These are phyloP conservation scores for Amaranthus palmeri DNA, from an alignment of 148 eudicot species.

Conservation along the genomic window DNA sequence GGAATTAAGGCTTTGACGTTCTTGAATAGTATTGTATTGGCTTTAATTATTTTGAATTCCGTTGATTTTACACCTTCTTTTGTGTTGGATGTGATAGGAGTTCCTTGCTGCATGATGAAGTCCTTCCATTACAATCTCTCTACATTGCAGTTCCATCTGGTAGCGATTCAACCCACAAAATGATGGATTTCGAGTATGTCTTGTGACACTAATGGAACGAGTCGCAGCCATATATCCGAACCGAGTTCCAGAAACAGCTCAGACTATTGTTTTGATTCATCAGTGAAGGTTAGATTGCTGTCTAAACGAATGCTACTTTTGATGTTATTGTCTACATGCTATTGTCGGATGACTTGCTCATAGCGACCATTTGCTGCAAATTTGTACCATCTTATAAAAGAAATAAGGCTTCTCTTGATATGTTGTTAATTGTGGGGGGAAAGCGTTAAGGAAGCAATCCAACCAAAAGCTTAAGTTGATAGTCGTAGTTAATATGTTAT, in stretches of 20 bases:
- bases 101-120: conserved; percentile 57
- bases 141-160: conserved; percentile 28
- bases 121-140: conserved; percentile 32
- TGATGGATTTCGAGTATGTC: conserved; percentile 24
- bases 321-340: too few species aligned
- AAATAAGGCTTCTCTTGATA: not conserved
- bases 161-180: conserved; percentile 24
- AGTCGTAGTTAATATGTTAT: too few species aligned
- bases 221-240: conserved; percentile 19
- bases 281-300: conserved; percentile 49
- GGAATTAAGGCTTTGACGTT: too few species aligned
- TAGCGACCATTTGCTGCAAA: too few species aligned
- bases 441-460: too few species aligned
- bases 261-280: conserved; percentile 19
- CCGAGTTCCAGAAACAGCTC: conserved; percentile 21
- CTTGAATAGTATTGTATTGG: too few species aligned
- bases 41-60: not conserved
- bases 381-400: not conserved
- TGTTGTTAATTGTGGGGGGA: not conserved
- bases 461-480: too few species aligned
- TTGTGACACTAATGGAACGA: conserved; percentile 28
- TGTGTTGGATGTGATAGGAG: conserved; percentile 34
- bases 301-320: not conserved
- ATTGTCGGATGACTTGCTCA: conserved; percentile 1
- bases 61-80: conserved; percentile 2